Evolutionary conservation across 2,329 filamentous ascomycete species (phyloP).

Genomic region (Nakataea oryzae): DNA sequence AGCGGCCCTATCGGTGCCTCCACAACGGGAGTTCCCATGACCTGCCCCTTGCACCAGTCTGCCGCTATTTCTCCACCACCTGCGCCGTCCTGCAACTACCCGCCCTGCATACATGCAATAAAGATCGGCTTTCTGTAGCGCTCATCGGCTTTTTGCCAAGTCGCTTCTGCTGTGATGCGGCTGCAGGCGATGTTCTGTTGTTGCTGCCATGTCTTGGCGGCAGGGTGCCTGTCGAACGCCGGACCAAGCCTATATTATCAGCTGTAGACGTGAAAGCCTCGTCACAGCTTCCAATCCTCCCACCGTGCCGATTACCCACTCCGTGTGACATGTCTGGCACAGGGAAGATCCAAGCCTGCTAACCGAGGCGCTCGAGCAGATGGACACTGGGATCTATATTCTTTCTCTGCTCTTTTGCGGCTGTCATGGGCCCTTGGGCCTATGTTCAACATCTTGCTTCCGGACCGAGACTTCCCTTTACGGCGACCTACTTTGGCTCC

Average conservation of each 20-base stretch:
- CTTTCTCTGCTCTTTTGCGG: constrained; percentile 86
- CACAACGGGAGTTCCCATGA: constrained; percentile 1
- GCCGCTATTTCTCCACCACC: neutral
- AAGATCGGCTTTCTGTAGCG: constrained; percentile 2
- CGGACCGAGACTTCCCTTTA: constrained; percentile 78
- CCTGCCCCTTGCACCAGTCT: neutral
- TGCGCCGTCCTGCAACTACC: constrained; percentile 20
- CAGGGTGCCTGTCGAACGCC: neutral
- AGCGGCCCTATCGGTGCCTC: neutral
- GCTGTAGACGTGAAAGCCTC: neutral
- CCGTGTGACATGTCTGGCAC: neutral
- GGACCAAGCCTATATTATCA: neutral
- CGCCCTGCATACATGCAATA: constrained; percentile 20
- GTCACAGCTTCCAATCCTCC: neutral
- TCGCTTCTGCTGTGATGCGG: neutral
- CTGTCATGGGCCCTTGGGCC: constrained; percentile 80
- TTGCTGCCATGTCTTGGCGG: neutral
- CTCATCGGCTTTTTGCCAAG: neutral
- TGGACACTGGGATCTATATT: constrained; percentile 90
- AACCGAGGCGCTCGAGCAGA: constrained; percentile 37
- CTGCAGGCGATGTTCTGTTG: neutral
- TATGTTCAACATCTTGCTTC: constrained; percentile 82
- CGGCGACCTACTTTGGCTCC: constrained; percentile 87
- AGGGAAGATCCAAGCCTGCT: constrained; percentile 4
- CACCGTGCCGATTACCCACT: neutral